Evolutionary conservation across 2,329 filamentous ascomycete genomes (phyloP).

Genomic region (Lachnellula occidentalis): DNA sequence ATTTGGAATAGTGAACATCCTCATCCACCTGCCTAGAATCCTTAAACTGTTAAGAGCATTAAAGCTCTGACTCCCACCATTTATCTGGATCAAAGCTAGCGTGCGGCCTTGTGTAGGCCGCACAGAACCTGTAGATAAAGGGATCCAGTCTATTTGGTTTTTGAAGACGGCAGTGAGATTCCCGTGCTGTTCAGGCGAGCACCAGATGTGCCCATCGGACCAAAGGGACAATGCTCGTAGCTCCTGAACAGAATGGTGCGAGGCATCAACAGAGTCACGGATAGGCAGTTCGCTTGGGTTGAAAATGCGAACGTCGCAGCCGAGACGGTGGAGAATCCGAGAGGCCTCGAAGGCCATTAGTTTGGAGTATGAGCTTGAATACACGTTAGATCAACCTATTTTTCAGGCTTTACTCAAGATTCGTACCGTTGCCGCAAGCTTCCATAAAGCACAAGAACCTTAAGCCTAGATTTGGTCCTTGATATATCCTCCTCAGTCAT

Average conservation of each 20-base stretch:
- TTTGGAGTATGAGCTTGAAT: too few species aligned
- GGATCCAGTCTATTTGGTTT: slow-evolving; percentile 67
- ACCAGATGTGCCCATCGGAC: slow-evolving; percentile 63
- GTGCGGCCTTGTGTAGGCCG: slow-evolving; percentile 63
- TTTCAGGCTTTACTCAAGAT: too few species aligned
- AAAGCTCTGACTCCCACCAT: slow-evolving; percentile 60
- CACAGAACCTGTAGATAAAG: slow-evolving; percentile 53
- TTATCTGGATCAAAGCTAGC: too few species aligned
- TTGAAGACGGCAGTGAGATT: slow-evolving; percentile 64
- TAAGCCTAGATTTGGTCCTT: too few species aligned
- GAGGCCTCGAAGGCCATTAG: slow-evolving; percentile 55
- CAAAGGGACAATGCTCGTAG: slow-evolving; percentile 53
- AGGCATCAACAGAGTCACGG: slow-evolving; percentile 58
- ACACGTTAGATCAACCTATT: too few species aligned
- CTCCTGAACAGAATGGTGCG: slow-evolving; percentile 57
- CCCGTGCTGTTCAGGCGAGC: slow-evolving; percentile 62
- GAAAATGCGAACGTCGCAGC: slow-evolving; percentile 61
- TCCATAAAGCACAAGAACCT: too few species aligned
- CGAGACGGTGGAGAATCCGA: slow-evolving; percentile 57
- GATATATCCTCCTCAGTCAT: too few species aligned
- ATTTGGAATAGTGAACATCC: slow-evolving; percentile 63
- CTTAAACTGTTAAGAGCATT: slow-evolving; percentile 63
- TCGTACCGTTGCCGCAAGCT: too few species aligned
- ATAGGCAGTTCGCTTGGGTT: slow-evolving; percentile 53
- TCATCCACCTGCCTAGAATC: slow-evolving; percentile 63